A percentile compares a stretch with the other conserved stretches of the same genome.
Evolutionary conservation across 495 filamentous ascomycete genomes (phyloP).

Genomic region (Chlorociboria aeruginascens): DNA sequence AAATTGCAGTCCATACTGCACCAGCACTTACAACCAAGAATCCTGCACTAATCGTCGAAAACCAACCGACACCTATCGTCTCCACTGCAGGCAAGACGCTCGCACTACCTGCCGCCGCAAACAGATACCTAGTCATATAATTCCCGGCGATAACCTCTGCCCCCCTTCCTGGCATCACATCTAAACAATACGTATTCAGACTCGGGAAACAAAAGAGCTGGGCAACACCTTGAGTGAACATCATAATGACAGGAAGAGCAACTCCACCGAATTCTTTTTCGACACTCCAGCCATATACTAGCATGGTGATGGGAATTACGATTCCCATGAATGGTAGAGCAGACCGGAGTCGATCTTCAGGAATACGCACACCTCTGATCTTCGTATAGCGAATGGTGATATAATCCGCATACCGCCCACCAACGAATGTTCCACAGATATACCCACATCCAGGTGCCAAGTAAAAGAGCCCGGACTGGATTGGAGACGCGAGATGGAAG

Average conservation of each 20-base stretch:
- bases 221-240: slow-evolving; percentile 60
- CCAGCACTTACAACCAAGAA: slow-evolving; percentile 46
- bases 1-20: slow-evolving; percentile 35
- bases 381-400: slow-evolving; percentile 47
- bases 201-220: slow-evolving; percentile 64
- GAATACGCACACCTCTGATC: slow-evolving; percentile 43
- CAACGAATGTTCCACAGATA: slow-evolving; percentile 55
- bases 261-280: slow-evolving; percentile 43
- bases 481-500: slow-evolving; percentile 52
- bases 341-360: slow-evolving; percentile 57
- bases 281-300: slow-evolving; percentile 63
- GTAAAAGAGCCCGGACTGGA: slow-evolving; percentile 60
- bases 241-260: slow-evolving; percentile 51
- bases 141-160: slow-evolving; percentile 64
- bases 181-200: slow-evolving; percentile 64
- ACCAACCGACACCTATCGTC: slow-evolving; percentile 58
- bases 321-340: slow-evolving; percentile 47
- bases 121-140: slow-evolving; percentile 58
- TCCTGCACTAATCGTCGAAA: slow-evolving; percentile 40
- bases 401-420: slow-evolving; percentile 60
- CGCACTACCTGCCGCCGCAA: slow-evolving; percentile 53
- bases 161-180: slow-evolving; percentile 55
- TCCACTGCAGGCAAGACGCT: slow-evolving; percentile 54
- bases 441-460: slow-evolving; percentile 64
- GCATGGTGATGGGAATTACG: slow-evolving; percentile 50